Conservation (phyloP, 1,139 yeast species). For the Arxiozyma bovina region DNA sequence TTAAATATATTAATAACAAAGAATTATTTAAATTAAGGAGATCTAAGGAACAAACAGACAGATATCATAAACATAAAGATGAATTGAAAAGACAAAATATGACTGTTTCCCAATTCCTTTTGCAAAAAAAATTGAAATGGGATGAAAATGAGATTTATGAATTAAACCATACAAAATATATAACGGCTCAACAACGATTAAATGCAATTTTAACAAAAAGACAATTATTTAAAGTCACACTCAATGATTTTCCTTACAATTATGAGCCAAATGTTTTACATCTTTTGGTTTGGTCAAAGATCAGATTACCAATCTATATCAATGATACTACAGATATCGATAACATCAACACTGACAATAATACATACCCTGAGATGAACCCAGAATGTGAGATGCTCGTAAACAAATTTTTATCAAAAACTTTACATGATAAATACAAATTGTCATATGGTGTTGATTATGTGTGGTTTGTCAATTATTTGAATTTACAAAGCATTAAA, state of each 20-base stretch:
- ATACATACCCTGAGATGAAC: slow-evolving; percentile 10
- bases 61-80: slow-evolving; percentile 19
- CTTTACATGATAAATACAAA: slow-evolving; percentile 6
- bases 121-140: slow-evolving; percentile 20
- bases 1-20: slow-evolving; percentile 14
- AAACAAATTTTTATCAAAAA: slow-evolving; percentile 5
- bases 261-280: slow-evolving; percentile 33
- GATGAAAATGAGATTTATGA: slow-evolving; percentile 12
- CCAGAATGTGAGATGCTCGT: slow-evolving; percentile 12
- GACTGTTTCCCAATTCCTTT: slow-evolving; percentile 15
- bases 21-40: slow-evolving; percentile 19
- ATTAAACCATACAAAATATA: slow-evolving; percentile 11
- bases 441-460: slow-evolving; percentile 12
- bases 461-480: slow-evolving; percentile 58
- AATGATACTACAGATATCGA: slow-evolving; percentile 12
- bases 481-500: slow-evolving; percentile 50
- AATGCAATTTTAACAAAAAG: slow-evolving; percentile 12
- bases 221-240: slow-evolving; percentile 20
- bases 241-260: slow-evolving; percentile 37
- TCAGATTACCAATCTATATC: slow-evolving; percentile 33
- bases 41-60: slow-evolving; percentile 13
- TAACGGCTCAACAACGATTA: slow-evolving; percentile 13
- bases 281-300: slow-evolving; percentile 37
- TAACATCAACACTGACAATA: slow-evolving; percentile 1
- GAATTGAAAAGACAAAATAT: slow-evolving; percentile 9